Base-by-base conservation (phyloP, 768 basidiomycete genomes). In the Lentinula lateritia region DNA sequence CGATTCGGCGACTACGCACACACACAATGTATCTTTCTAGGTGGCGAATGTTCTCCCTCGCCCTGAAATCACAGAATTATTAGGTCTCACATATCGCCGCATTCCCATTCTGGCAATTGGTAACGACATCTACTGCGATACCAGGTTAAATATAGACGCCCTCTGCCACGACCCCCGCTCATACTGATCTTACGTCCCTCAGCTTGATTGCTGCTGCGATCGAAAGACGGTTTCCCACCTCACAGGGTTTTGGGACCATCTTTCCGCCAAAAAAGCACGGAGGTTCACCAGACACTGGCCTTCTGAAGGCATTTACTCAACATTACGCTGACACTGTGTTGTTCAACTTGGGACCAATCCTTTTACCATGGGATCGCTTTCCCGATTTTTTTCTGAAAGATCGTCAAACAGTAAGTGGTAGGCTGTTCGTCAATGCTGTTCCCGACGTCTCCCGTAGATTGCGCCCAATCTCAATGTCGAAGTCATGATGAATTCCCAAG, bases 101-200 rank as follows among this genome's bases (percentile, higher is more conserved):
- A 83, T 88, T 28, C 84, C 85, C 9, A 73, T 87, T 23, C 75
- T 85, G 7, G 82, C 84, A 8, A 82, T 87, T 48, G 85, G 84
- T 13, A 82, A 80, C 65, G 84, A 86, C 66, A 73, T 86, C 2
- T 86, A 84, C 69, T 83, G 81, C 66, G 84, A 86, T 69, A 84
- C 82, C 10, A 78, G 73, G 77, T 72, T 15, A 60, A 57, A 18
- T 12, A 38, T 53, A 41, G n/a, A 23, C 13, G 35, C 36, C 28
- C 32, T 38, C 36, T 48, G 32, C 50, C 50, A 36, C 32, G 38
- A 42, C 34, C 8, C 48, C 16, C 0, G n/a, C 58, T 35, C 45
- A 50, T 53, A 32, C 12, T 50, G n/a, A 45, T 38, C 38, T 58
- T 18, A 16, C 12, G 15, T 15, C 6, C 15, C n/a, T 39, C 57